Conservation (phyloP, 2,329 filamentous ascomycete genomes). For the Plectosphaerella sp. region DNA sequence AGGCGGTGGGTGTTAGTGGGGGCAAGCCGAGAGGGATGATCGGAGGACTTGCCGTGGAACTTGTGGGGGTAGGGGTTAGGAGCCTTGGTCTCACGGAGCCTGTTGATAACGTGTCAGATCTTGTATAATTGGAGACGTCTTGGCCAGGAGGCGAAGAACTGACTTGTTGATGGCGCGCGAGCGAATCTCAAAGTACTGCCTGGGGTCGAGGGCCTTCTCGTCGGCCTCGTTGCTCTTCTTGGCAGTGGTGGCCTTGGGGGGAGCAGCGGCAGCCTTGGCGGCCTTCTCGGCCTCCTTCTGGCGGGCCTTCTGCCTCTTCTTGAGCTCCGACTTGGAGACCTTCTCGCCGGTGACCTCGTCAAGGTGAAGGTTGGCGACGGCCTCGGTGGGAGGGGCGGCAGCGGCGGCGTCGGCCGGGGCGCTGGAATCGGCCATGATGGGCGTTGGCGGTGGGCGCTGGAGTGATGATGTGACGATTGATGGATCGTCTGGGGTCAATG, state of each 20-base stretch:
- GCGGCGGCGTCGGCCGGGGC: conserved; percentile 14
- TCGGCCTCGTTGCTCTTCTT: conserved; percentile 69
- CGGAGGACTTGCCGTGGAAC: conserved; percentile 21
- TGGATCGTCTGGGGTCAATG: background rate
- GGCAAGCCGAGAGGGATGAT: background rate
- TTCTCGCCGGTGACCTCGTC: conserved; percentile 92
- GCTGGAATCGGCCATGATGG: conserved; percentile 21
- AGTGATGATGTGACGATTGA: background rate
- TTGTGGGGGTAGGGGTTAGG: conserved; percentile 90
- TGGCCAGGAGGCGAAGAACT: background rate
- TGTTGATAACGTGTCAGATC: conserved; percentile 29
- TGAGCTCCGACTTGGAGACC: conserved; percentile 81
- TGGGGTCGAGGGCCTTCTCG: conserved; percentile 53
- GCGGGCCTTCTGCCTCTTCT: conserved; percentile 92
- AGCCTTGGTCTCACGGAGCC: conserved; percentile 63
- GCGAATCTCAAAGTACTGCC: conserved; percentile 91
- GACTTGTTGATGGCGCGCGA: conserved; percentile 71
- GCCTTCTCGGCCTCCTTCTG: conserved; percentile 85
- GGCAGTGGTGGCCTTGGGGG: conserved; percentile 54
- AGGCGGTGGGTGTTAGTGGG: conserved; percentile 42
- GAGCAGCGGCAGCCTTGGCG: conserved; percentile 70
- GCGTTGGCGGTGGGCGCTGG: background rate
- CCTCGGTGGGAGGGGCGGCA: conserved; percentile 40
- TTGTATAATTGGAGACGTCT: conserved; percentile 48
- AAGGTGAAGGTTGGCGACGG: conserved; percentile 69